Evolutionary conservation across 495 filamentous ascomycete genomes (phyloP), one percentile per base, ranked within the genome.

Genomic region (Aspergillus sparsus): DNA sequence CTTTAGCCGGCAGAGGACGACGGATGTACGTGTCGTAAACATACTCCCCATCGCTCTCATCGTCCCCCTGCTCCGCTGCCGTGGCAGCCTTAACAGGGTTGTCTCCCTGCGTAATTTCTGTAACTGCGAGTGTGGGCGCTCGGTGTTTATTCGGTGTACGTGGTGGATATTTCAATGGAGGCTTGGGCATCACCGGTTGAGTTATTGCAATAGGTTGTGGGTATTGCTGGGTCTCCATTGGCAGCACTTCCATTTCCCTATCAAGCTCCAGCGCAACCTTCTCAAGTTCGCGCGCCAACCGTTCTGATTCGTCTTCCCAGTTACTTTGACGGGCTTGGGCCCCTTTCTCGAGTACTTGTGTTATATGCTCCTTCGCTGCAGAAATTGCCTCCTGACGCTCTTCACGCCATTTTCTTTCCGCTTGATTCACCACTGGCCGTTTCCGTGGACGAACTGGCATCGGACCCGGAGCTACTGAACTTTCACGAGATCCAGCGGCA

Each of bases 1-100:
- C 68, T 7, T 42, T 62, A 15, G 72, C 67, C 2, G 71, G 64
- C n/a, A 80, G 49, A 15, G 75, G 78, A 13, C 68, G 69, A 10
- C 81, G 80, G 16, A 87, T 75, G 64, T 85, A 89, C 8, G 80
- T 85, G 63, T 89, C 86, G 68, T 85, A 85, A 49, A 87, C 83
- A 66, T 83, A 89, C 46, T 84, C 81, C n/a, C 62, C 71, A 9
- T 86, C 83, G 37, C 70, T 74, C 13, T 79, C 74, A 8, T 66
- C 68, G 18, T 71, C 70, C 6, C 69, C 62, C 57, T 66, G 64
- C 41, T 58, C 18, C 33, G 32, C 37, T 10, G 61, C 21, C 7
- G 45, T 18, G 41, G 18, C 5, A 55, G 51, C 7, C 51, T 27
- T 50, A 33, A 33, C 50, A 9, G 32, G n/a, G 12, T 44, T 27